Percentiles rank a stretch among this genome's conserved stretches.
Conservation (phyloP, 2,329 filamentous ascomycete species). For the Paracamarosporium sp. region DNA sequence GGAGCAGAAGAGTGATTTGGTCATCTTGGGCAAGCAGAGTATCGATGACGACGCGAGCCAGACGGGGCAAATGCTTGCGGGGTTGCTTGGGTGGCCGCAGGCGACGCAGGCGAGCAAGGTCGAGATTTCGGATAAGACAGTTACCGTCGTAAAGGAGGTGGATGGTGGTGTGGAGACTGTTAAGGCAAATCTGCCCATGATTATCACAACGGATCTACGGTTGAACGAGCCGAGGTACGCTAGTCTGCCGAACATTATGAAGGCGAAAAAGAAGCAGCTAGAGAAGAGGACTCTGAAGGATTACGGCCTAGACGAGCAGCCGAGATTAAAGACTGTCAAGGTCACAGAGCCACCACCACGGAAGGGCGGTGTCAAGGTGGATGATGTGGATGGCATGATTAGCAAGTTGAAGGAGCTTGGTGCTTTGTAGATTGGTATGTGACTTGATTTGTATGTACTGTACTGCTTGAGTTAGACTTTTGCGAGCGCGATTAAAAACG, state of each 20-base stretch:
- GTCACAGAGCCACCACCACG: slow-evolving; percentile 86
- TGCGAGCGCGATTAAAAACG: slow-evolving; percentile 8
- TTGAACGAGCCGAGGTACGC: slow-evolving; percentile 96
- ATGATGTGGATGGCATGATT: slow-evolving; percentile 95
- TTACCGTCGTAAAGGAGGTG: slow-evolving; percentile 88
- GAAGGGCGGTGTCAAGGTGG: slow-evolving; percentile 95
- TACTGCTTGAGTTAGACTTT: slow-evolving; percentile 15
- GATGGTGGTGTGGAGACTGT: slow-evolving; percentile 95
- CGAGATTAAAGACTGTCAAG: slow-evolving; percentile 86
- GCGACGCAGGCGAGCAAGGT: slow-evolving; percentile 92
- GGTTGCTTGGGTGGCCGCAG: slow-evolving; percentile 89
- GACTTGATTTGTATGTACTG: slow-evolving; percentile 20
- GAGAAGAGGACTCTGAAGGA: slow-evolving; percentile 90
- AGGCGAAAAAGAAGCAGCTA: slow-evolving; percentile 99
- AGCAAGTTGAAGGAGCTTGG: slow-evolving; percentile 94
- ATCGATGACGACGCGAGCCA: slow-evolving; percentile 96
- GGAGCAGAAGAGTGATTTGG: slow-evolving; percentile 86
- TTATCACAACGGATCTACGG: slow-evolving; percentile 93
- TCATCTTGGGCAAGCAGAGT: slow-evolving; percentile 95
- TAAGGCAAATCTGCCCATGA: slow-evolving; percentile 82
- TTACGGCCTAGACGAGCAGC: slow-evolving; percentile 72
- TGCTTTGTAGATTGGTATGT: slow-evolving; percentile 67
- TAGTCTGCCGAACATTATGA: slow-evolving; percentile 98
- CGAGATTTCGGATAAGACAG: slow-evolving; percentile 72
- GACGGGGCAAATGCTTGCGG: slow-evolving; percentile 98